These are phyloP conservation scores for Hirschioporus abietinus DNA, from an alignment of 768 basidiomycete genomes.

Conservation along the genomic window DNA sequence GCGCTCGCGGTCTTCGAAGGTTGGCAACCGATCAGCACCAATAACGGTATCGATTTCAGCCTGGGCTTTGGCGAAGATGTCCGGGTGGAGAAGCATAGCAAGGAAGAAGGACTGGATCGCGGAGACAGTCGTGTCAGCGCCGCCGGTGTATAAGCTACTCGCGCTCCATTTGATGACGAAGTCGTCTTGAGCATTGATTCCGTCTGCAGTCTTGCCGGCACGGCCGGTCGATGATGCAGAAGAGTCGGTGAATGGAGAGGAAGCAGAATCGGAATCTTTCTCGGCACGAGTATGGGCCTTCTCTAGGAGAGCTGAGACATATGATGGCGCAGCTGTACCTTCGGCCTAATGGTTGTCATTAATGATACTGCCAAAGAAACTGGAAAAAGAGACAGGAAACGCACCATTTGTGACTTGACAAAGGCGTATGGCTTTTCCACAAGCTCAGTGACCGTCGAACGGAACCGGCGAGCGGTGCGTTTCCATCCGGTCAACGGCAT, in stretches of 20 bases:
- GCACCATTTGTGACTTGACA: constrained; percentile 17
- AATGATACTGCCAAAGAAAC: not conserved
- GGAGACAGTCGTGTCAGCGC: constrained; percentile 14
- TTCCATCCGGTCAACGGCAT: constrained; percentile 18
- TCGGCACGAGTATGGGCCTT: not conserved
- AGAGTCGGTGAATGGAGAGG: not conserved
- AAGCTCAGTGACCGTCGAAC: constrained; percentile 9
- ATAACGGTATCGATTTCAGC: constrained; percentile 3
- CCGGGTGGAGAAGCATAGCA: constrained; percentile 5
- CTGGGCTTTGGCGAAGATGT: not conserved
- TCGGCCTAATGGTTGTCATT: not conserved
- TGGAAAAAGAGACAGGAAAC: constrained; percentile 1
- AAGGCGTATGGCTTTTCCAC: constrained; percentile 12
- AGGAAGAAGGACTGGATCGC: constrained; percentile 2
- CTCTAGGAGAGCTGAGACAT: constrained; percentile 2
- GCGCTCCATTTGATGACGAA: constrained; percentile 13
- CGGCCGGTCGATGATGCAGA: not conserved
- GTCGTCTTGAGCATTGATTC: constrained; percentile 9
- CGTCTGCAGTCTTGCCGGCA: not conserved
- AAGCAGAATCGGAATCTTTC: not conserved
- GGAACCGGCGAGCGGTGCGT: constrained; percentile 8
- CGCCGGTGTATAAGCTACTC: constrained; percentile 15
- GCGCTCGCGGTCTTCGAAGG: not conserved
- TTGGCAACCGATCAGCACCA: not conserved
- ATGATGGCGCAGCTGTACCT: constrained; percentile 1